These are phyloP conservation scores for Rhododendron kiyosumense DNA, from an alignment of 148 eudicot genomes.

Conservation along the genomic window DNA sequence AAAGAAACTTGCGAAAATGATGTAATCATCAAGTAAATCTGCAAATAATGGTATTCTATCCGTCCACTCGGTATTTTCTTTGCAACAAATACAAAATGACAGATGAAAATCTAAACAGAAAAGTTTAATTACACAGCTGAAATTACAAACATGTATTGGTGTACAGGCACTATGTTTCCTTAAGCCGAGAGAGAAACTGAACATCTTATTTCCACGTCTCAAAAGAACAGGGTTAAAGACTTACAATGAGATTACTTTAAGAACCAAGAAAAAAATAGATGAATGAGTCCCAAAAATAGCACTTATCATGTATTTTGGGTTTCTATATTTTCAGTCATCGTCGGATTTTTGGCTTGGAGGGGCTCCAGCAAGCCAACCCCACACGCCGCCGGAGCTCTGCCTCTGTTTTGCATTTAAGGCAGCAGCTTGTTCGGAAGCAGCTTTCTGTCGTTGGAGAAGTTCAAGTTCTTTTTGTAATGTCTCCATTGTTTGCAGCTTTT, in stretches of 20 bases:
- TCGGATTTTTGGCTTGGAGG: constrained; percentile 43
- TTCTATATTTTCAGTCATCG: constrained; percentile 31
- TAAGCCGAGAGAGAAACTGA: background rate
- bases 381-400: constrained; percentile 83
- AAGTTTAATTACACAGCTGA: background rate
- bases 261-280: constrained; percentile 7
- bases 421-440: constrained; percentile 94
- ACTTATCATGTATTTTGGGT: background rate
- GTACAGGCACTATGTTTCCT: background rate
- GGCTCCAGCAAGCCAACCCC: constrained; percentile 96
- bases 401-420: constrained; percentile 62
- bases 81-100: background rate
- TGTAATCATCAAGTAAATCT: background rate
- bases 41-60: background rate
- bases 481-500: constrained; percentile 92
- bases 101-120: background rate
- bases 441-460: constrained; percentile 86
- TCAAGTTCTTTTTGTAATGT: constrained; percentile 87
- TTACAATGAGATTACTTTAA: constrained; percentile 5
- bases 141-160: constrained; percentile 4
- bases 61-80: background rate
- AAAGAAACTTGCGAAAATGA: background rate
- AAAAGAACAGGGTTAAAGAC: constrained; percentile 21
- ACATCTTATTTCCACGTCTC: constrained; percentile 16
- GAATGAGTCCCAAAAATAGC: constrained; percentile 16